These are phyloP conservation scores for Mycena kentingensis DNA, from an alignment of 768 basidiomycete genomes.

Conservation along the genomic window DNA sequence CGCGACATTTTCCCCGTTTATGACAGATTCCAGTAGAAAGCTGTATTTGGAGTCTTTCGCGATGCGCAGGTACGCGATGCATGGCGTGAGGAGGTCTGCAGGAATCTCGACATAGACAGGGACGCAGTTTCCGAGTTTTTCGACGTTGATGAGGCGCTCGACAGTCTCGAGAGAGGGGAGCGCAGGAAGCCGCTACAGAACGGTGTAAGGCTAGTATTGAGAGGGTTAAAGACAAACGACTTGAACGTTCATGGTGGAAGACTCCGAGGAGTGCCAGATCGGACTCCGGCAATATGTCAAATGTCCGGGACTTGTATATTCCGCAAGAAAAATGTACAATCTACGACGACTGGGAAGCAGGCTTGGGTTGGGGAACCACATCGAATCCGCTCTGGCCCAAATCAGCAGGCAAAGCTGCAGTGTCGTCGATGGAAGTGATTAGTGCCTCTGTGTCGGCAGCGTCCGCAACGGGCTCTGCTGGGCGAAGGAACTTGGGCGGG, in stretches of 20 bases:
- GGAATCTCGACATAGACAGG: constrained; percentile 92
- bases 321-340: background rate
- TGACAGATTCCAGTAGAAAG: constrained; percentile 92
- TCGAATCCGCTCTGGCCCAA: constrained; percentile 85
- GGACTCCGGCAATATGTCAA: too few relatives aligned
- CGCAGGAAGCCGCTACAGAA: constrained; percentile 61
- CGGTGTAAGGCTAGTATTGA: constrained; percentile 4
- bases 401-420: constrained; percentile 78
- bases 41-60: constrained; percentile 92
- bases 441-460: constrained; percentile 61
- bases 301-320: too few relatives aligned
- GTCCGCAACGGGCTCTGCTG: constrained; percentile 41
- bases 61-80: constrained; percentile 92
- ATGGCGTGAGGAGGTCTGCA: constrained; percentile 95
- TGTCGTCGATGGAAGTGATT: constrained; percentile 68
- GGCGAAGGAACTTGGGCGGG: constrained; percentile 61
- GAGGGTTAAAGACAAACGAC: constrained; percentile 3
- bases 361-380: constrained; percentile 54
- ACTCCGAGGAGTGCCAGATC: background rate
- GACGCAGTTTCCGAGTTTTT: constrained; percentile 88
- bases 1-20: constrained; percentile 86
- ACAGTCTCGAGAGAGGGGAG: constrained; percentile 73
- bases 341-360: constrained; percentile 1
- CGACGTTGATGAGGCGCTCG: constrained; percentile 74
- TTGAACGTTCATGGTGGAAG: constrained; percentile 25